These are phyloP conservation scores for Pseudonectria buxi DNA, from an alignment of 2,329 filamentous ascomycete genomes.

Conservation along the genomic window DNA sequence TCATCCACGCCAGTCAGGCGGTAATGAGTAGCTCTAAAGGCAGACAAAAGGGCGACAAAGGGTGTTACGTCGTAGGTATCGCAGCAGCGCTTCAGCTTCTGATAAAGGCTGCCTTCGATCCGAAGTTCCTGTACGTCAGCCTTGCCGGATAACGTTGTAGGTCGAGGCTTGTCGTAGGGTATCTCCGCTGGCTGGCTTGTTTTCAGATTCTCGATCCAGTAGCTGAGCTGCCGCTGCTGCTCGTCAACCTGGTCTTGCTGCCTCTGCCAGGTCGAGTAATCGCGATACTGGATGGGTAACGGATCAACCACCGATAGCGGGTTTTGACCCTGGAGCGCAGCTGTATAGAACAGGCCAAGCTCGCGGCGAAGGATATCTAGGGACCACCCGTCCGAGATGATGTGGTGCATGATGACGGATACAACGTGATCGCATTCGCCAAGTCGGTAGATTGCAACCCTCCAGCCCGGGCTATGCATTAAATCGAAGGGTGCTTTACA, in stretches of 20 bases:
- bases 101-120: constrained; percentile 5
- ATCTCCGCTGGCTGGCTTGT: constrained; percentile 6
- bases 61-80: constrained; percentile 1
- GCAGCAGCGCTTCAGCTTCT: constrained; percentile 6
- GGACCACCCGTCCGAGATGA: constrained; percentile 21
- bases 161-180: constrained; percentile 6
- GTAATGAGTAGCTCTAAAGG: constrained; percentile 18
- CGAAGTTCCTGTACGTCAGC: constrained; percentile 2
- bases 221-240: constrained; percentile 10
- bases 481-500: constrained; percentile 6
- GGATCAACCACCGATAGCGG: constrained; percentile 8
- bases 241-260: constrained; percentile 4
- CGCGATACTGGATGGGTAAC: constrained; percentile 18
- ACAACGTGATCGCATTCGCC: constrained; percentile 5
- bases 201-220: constrained; percentile 5
- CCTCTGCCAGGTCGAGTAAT: constrained; percentile 17
- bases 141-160: constrained; percentile 6
- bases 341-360: constrained; percentile 8
- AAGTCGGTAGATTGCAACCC: constrained; percentile 5
- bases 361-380: constrained; percentile 6
- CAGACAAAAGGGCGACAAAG: constrained; percentile 13
- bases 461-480: constrained; percentile 8
- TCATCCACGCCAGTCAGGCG: constrained; percentile 17
- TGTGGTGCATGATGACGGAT: constrained; percentile 18
- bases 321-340: constrained; percentile 5